These are phyloP conservation scores for Metschnikowia drakensbergensis DNA, from an alignment of 805 yeast species.

Conservation along the genomic window DNA sequence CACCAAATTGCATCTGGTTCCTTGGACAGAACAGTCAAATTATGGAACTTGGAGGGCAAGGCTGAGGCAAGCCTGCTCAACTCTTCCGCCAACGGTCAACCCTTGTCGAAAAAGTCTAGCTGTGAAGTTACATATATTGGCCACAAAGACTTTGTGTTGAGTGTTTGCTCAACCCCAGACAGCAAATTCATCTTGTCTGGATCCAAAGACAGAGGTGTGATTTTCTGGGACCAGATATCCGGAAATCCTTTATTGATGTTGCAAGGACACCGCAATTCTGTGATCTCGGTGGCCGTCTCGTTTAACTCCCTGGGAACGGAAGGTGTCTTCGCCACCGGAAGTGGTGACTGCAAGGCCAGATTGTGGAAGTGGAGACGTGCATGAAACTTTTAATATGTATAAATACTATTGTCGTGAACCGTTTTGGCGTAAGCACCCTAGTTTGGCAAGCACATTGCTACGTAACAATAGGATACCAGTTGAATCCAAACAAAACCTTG, in stretches of 20 bases:
- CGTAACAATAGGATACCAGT: too few species aligned
- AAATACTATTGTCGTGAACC: slow-evolving; percentile 1
- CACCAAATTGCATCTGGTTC: slow-evolving; percentile 92
- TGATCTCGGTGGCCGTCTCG: slow-evolving; percentile 88
- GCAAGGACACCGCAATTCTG: slow-evolving; percentile 95
- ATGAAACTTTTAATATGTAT: slow-evolving; percentile 13
- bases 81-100: slow-evolving; percentile 17
- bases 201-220: slow-evolving; percentile 94
- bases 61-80: slow-evolving; percentile 25
- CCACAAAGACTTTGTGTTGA: slow-evolving; percentile 91
- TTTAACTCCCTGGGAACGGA: slow-evolving; percentile 69
- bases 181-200: slow-evolving; percentile 89
- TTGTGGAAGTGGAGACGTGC: slow-evolving; percentile 84
- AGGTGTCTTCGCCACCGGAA: slow-evolving; percentile 93
- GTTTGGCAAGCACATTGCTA: too few species aligned
- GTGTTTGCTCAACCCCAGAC: slow-evolving; percentile 92
- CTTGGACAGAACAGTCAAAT: slow-evolving; percentile 89
- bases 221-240: slow-evolving; percentile 90
- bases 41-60: slow-evolving; percentile 82
- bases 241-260: slow-evolving; percentile 93
- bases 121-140: slow-evolving; percentile 94
- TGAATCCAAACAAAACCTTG: too few species aligned
- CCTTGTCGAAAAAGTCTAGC: slow-evolving; percentile 39
- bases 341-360: slow-evolving; percentile 96
- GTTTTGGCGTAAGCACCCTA: too few species aligned